Evolutionary conservation across 495 filamentous ascomycete species (phyloP), one percentile per base, ranked within the genome.

Genomic region (Lasiosphaeris hirsuta): DNA sequence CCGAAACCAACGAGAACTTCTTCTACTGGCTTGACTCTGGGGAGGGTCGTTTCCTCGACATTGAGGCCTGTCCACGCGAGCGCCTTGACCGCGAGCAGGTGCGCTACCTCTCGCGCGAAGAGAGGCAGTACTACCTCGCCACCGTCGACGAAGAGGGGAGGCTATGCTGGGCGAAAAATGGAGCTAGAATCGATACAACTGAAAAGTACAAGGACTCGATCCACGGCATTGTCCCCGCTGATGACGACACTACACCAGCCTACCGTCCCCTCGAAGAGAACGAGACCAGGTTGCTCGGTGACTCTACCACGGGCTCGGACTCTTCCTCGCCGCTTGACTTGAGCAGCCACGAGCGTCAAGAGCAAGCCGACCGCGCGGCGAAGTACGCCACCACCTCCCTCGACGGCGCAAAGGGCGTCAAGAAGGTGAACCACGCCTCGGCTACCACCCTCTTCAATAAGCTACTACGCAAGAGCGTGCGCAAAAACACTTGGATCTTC

Each of bases 21-120:
- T 97, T 96, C 69, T 92, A 90, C 71, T 96, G 92, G 92, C 78
- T 96, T n/a, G 92, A 97, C 67, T 74, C 89, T 48, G 92, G 92
- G 3, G 86, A 85, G 39, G 89, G 89, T 6, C 79, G 71, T 36
- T 62, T 75, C 23, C 62, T 89, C 30, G 80, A 86, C 39, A 63
- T 89, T 10, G 71, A 77, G 5, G 70, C 77, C 9, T 87, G 86
- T 57, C 77, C 86, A 1, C 81, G 89, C 8, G 83, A 87, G 51
- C 72, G 76, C 19, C 72, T 93, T 4, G 86, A 91, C 47, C 75
- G 77, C 23, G 86, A 91, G 58, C 81, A 84, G 58, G 84, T 93
- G 0, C 77, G 89, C 14, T 93, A 93, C 69, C 74, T 93, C 11
- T 84, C 81, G 1, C 78, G 81, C 7, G 87, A 90, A 62, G 89